Conservation (phyloP, 2,329 filamentous ascomycete species). For the Xylariaceae sp. region DNA sequence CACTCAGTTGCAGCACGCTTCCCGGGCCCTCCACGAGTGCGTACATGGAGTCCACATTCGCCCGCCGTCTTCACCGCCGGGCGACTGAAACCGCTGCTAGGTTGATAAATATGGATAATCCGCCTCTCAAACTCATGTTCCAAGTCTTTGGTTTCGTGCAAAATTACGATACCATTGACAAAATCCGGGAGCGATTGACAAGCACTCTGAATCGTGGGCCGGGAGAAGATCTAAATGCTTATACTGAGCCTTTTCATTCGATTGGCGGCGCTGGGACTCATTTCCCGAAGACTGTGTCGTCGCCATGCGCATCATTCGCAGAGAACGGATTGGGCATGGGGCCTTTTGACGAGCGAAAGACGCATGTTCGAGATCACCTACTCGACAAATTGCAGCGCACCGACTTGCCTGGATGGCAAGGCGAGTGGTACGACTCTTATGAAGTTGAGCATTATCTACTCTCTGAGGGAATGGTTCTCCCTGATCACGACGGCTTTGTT, state of each 20-base stretch:
- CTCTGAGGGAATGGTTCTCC: slow-evolving; percentile 60
- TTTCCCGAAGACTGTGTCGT: slow-evolving; percentile 40
- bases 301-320: slow-evolving; percentile 26
- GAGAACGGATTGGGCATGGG: slow-evolving; percentile 42
- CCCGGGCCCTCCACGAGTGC: slow-evolving; percentile 35
- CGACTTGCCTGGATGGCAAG: slow-evolving; percentile 61
- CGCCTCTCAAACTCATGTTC: slow-evolving; percentile 47
- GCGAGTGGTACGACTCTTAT: slow-evolving; percentile 73
- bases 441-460: slow-evolving; percentile 75
- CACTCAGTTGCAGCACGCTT: slow-evolving; percentile 27
- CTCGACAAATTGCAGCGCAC: slow-evolving; percentile 50
- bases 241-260: slow-evolving; percentile 60
- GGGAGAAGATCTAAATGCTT: slow-evolving; percentile 52
- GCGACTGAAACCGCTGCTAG: slow-evolving; percentile 61
- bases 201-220: slow-evolving; percentile 31
- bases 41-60: slow-evolving; percentile 64
- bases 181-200: slow-evolving; percentile 43
- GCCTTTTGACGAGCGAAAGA: slow-evolving; percentile 44
- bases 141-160: slow-evolving; percentile 69
- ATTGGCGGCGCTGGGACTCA: slow-evolving; percentile 69
- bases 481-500: slow-evolving; percentile 60
- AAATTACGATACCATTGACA: slow-evolving; percentile 53
- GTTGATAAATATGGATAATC: slow-evolving; percentile 51
- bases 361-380: slow-evolving; percentile 39
- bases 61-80: slow-evolving; percentile 65